Conservation (phyloP, 2,329 filamentous ascomycete genomes). For the Coniosporium tulheliwenetii region DNA sequence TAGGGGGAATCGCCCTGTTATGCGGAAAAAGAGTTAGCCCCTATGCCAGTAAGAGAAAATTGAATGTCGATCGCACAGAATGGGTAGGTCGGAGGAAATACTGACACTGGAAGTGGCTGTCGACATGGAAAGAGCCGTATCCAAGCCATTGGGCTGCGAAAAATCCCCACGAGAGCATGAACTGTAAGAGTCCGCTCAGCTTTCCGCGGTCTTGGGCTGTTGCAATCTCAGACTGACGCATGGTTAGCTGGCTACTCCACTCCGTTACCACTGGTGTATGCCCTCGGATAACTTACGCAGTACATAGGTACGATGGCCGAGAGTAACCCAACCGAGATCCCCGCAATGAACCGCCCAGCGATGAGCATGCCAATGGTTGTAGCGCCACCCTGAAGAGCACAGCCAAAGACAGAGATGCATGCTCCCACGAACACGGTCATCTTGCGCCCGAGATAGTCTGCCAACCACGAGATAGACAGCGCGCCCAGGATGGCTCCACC, state of each 20-base stretch:
- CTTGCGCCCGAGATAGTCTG: conserved; percentile 8
- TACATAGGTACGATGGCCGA: conserved; percentile 15
- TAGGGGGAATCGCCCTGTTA: conserved; percentile 19
- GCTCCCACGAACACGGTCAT: conserved; percentile 8
- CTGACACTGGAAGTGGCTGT: too few species aligned
- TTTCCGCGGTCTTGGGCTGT: conserved; percentile 15
- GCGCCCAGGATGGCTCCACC: conserved; percentile 16
- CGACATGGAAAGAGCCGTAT: conserved; percentile 11
- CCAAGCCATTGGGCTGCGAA: conserved; percentile 22
- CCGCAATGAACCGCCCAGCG: conserved; percentile 14
- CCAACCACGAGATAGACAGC: conserved; percentile 7
- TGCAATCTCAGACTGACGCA: conserved; percentile 12
- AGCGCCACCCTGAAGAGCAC: conserved; percentile 13
- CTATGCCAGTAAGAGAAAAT: too few species aligned
- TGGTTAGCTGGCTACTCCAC: background rate
- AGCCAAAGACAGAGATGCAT: conserved; percentile 5
- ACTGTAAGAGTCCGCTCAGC: conserved; percentile 15
- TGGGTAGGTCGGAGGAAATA: too few species aligned
- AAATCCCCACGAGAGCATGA: conserved; percentile 22
- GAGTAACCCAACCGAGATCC: conserved; percentile 12
- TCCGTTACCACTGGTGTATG: background rate
- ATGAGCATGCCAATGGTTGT: conserved; percentile 14
- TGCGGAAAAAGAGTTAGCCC: too few species aligned
- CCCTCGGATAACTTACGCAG: conserved; percentile 3
- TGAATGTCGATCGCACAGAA: too few species aligned